These are phyloP conservation scores for Phytophthora foliorum DNA, from an alignment of 352 stramenopile species.

Conservation along the genomic window DNA sequence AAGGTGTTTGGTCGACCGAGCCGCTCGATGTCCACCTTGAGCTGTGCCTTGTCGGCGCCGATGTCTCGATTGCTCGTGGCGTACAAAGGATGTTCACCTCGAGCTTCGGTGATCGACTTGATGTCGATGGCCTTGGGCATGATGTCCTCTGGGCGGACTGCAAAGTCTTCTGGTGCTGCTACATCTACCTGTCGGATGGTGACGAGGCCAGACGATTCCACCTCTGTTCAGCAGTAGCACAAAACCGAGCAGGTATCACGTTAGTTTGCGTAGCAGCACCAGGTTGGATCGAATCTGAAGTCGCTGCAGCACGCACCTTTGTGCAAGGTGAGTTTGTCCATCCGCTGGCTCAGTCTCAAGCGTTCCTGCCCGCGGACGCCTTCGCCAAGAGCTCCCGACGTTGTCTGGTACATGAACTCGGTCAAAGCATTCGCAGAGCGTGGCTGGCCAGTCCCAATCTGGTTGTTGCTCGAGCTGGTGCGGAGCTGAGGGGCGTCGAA, in stretches of 20 bases:
- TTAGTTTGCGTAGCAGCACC: slow-evolving; percentile 1
- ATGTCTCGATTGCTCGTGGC: slow-evolving; percentile 80
- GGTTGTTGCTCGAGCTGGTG: slow-evolving; percentile 44
- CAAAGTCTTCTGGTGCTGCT: slow-evolving; percentile 57
- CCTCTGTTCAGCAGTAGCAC: slow-evolving; percentile 47
- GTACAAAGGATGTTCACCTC: slow-evolving; percentile 75
- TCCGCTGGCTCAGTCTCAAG: slow-evolving; percentile 75
- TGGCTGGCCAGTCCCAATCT: slow-evolving; percentile 32
- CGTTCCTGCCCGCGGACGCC: slow-evolving; percentile 50
- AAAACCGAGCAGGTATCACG: not conserved
- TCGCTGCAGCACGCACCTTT: slow-evolving; percentile 50
- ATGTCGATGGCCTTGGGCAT: slow-evolving; percentile 66
- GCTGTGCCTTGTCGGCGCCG: slow-evolving; percentile 75
- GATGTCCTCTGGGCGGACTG: slow-evolving; percentile 60
- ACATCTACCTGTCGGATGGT: slow-evolving; percentile 67
- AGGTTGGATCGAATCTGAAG: not conserved
- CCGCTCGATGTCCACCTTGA: slow-evolving; percentile 78
- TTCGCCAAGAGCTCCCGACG: slow-evolving; percentile 62
- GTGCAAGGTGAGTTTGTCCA: slow-evolving; percentile 76
- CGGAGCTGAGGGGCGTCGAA: slow-evolving; percentile 68
- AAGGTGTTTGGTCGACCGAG: slow-evolving; percentile 77
- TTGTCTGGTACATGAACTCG: slow-evolving; percentile 89
- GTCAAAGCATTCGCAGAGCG: slow-evolving; percentile 44
- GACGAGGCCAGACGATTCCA: slow-evolving; percentile 62
- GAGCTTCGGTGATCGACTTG: slow-evolving; percentile 65